Base-by-base conservation (phyloP, 164 flowering plant species). In the Kingdonia uniflora region DNA sequence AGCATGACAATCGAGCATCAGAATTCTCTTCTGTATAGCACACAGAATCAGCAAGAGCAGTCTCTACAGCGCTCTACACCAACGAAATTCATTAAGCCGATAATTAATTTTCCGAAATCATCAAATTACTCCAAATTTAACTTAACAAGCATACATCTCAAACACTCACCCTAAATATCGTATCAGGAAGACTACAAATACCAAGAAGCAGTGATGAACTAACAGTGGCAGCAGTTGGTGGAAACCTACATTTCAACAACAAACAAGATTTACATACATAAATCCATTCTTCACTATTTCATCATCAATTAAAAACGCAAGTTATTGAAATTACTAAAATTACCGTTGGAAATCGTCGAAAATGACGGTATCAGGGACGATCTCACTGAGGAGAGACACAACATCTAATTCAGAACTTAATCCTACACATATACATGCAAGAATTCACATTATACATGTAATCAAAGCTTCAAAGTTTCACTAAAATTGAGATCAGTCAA, bases 161-260 rank as follows among this genome's bases (percentile, higher is more conserved):
- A 46, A 10, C 12, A 12, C 61, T 68, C 72, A 94, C 99, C 82
- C 72, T 77, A 55, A 94, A 89, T 33, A 72, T 78, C 1, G 97
- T 85, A 67, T 94, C 95, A 1, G 97, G 97, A 41, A 89, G 97
- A 61, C 97, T 65, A 51, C 80, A 81, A 14, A 94, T 89, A 13
- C 97, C 97, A 56, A 94, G 72, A 40, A 89, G 75, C 11, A 94
- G 74, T 0, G 96, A 78, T 15, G 97, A 89, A 70, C 94, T 89
- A 56, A 89, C 97, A 51, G 97, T 94, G 7, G 87, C 99, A 51
- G 97, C 97, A 52, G 99, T 89, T 19, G 97, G 97, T 11, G 96
- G 90, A 75, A 94, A 89, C 79, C 99, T 89, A 57, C 2, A 45
- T 3, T 3, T 3, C 17, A 14, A 23, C 39, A 6, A 15, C 20